Conservation (phyloP, 495 filamentous ascomycete species). For the Daldinia concentrica region DNA sequence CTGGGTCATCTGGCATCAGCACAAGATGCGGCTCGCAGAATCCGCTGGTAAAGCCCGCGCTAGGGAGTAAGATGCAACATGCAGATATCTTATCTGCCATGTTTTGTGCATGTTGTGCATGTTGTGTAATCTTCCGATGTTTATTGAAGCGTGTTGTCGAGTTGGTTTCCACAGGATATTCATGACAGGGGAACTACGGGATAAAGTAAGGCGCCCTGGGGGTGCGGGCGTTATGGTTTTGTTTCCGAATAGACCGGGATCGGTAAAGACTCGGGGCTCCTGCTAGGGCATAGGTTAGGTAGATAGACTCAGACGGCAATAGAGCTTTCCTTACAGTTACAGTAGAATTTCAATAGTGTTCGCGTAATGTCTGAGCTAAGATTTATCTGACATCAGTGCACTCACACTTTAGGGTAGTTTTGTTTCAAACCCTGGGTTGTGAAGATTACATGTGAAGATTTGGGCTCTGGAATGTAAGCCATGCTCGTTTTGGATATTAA, state of each 20-base stretch:
- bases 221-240: neutral
- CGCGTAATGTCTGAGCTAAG: conserved; percentile 2
- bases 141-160: neutral
- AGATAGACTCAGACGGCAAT: conserved; percentile 29
- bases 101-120: conserved; percentile 3
- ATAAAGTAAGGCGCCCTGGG: neutral
- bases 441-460: neutral
- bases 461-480: neutral
- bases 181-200: neutral
- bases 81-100: neutral
- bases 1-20: conserved; percentile 79
- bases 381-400: neutral
- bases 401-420: neutral
- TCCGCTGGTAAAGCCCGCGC: conserved; percentile 46
- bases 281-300: neutral
- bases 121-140: neutral
- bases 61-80: conserved; percentile 12
- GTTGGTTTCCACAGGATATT: neutral
- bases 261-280: conserved; percentile 1
- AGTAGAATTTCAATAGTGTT: conserved; percentile 1
- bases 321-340: conserved; percentile 15
- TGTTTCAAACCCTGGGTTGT: neutral
- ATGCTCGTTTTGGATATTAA: neutral
- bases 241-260: neutral
- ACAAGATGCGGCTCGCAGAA: conserved; percentile 43